Percentiles rank a stretch among this genome's conserved stretches.
Conservation (phyloP, 2,329 filamentous ascomycete genomes). For the Triangularia setosa region DNA sequence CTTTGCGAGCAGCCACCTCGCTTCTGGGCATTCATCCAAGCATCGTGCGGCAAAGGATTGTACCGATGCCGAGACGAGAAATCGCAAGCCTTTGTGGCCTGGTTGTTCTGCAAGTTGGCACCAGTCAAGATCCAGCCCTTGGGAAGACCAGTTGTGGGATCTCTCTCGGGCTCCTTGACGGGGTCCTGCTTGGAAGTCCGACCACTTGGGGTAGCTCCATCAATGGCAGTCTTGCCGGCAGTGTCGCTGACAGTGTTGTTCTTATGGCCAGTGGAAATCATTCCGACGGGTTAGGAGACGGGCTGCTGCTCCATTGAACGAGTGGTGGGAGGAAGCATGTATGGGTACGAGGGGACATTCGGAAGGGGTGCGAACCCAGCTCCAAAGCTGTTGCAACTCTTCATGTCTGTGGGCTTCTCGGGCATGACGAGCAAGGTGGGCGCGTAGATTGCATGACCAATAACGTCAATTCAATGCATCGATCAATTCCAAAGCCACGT, state of each 20-base stretch:
- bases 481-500: neutral
- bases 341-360: too few relatives aligned
- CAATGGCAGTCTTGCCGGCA: neutral
- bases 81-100: neutral
- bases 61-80: too few relatives aligned
- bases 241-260: neutral
- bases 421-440: too few relatives aligned
- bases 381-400: too few relatives aligned
- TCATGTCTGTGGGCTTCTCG: too few relatives aligned
- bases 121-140: neutral
- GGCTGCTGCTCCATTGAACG: neutral
- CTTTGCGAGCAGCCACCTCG: too few relatives aligned
- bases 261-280: neutral
- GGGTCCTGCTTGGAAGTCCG: neutral
- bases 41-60: too few relatives aligned
- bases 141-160: neutral
- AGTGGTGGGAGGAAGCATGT: too few relatives aligned
- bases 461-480: neutral
- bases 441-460: neutral
- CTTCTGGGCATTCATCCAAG: too few relatives aligned
- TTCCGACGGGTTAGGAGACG: neutral
- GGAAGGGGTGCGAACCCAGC: too few relatives aligned
- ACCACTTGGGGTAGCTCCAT: neutral
- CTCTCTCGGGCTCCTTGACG: neutral
- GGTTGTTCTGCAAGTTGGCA: neutral